Percentiles rank a stretch among this genome's conserved stretches.
Conservation (phyloP, 164 flowering plant species). For the Umbellularia californica region DNA sequence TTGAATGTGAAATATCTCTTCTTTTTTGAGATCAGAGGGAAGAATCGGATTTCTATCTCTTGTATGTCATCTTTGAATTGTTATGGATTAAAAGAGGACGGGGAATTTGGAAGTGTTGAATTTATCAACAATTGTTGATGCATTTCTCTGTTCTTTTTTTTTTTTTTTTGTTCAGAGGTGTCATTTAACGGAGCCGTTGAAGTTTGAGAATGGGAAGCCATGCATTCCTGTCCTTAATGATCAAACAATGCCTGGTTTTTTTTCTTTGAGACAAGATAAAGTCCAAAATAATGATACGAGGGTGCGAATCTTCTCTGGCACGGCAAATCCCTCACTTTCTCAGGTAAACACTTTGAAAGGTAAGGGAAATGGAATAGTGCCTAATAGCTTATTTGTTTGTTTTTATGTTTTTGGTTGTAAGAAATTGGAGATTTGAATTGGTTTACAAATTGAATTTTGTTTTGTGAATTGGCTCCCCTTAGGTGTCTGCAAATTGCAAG, state of each 20-base stretch:
- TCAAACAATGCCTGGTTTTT: constrained; percentile 27
- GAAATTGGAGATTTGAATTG: no score
- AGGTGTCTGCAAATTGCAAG: background rate
- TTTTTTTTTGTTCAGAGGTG: constrained; percentile 37
- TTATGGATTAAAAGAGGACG: background rate
- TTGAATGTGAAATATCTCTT: no score
- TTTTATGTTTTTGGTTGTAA: no score
- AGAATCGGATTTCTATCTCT: background rate
- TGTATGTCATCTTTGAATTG: background rate
- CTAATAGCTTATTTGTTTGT: background rate
- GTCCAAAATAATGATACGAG: constrained; percentile 38
- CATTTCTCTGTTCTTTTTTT: background rate
- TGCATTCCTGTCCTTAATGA: constrained; percentile 31
- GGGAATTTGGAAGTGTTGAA: background rate
- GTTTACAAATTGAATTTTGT: background rate
- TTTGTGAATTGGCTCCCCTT: background rate
- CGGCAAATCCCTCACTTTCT: constrained; percentile 82
- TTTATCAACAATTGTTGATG: background rate
- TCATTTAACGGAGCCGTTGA: constrained; percentile 48
- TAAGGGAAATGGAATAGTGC: no score
- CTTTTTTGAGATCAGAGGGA: no score
- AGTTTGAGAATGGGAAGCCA: constrained; percentile 54
- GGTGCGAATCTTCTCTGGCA: constrained; percentile 85
- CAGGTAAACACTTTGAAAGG: constrained; percentile 40
- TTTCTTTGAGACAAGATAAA: constrained; percentile 22